Conservation (phyloP, 2,329 filamentous ascomycete species). For the Beauveria scarabaeidicola region DNA sequence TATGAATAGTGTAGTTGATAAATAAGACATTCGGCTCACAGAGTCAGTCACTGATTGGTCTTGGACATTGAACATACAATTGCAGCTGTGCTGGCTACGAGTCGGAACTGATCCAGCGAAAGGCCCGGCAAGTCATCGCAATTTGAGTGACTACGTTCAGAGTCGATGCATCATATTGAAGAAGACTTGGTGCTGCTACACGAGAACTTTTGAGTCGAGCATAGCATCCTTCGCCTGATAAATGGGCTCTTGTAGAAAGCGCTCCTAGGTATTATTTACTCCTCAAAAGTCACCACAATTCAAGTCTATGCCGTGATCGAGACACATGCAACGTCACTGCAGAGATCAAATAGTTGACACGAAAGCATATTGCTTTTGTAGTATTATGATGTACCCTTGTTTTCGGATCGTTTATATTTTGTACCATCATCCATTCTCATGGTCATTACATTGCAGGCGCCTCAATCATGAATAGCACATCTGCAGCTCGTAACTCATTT, state of each 20-base stretch:
- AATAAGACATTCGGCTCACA: background rate
- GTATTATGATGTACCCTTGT: background rate
- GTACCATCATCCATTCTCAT: background rate
- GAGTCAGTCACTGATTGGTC: background rate
- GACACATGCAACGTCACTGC: background rate
- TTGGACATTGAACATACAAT: background rate
- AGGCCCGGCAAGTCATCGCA: too few species aligned
- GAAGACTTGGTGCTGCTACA: background rate
- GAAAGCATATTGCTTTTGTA: background rate
- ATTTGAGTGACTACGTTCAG: background rate
- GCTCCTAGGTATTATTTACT: background rate
- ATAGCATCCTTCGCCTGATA: too few species aligned
- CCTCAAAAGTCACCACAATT: background rate
- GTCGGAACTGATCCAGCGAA: background rate
- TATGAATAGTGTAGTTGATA: background rate
- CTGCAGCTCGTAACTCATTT: slow-evolving; percentile 13
- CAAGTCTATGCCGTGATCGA: background rate
- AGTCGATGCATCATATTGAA: background rate
- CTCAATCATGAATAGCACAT: slow-evolving; percentile 7
- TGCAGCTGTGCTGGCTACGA: background rate
- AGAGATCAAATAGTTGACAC: background rate
- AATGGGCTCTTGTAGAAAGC: too few species aligned
- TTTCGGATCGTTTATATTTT: background rate
- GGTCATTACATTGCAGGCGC: slow-evolving; percentile 1
- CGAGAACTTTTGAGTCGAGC: background rate